Conservation (phyloP, 192 early-diverging fungal genomes). For the Coemansia sp. region DNA sequence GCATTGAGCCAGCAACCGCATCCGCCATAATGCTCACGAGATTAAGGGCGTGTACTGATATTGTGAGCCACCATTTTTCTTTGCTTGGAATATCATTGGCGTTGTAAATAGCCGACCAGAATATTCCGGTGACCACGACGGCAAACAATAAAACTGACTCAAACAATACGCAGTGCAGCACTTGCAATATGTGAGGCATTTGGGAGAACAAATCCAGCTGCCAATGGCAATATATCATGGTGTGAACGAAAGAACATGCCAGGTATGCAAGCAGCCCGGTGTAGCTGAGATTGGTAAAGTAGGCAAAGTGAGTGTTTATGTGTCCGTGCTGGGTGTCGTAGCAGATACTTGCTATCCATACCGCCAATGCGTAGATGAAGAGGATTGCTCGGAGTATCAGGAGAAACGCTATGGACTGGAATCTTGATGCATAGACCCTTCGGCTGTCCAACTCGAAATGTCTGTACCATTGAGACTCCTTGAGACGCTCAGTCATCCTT, state of each 20-base stretch:
- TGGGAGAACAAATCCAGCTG: constrained; percentile 8
- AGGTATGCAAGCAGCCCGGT: constrained; percentile 40
- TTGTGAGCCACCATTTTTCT: constrained; percentile 21
- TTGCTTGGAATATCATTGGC: constrained; percentile 5
- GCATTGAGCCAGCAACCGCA: constrained; percentile 22
- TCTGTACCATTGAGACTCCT: too few species aligned
- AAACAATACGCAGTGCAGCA: constrained; percentile 50
- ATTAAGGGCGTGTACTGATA: constrained; percentile 42
- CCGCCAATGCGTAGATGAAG: constrained; percentile 28
- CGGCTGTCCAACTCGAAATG: too few species aligned
- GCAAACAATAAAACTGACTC: constrained; percentile 35
- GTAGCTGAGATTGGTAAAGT: constrained; percentile 46
- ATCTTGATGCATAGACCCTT: too few species aligned
- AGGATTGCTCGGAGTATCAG: constrained; percentile 15
- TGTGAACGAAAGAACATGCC: constrained; percentile 21
- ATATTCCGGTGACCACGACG: constrained; percentile 27
- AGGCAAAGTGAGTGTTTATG: constrained; percentile 31
- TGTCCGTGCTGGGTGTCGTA: constrained; percentile 17
- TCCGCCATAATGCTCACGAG: constrained; percentile 22
- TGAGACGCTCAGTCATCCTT: too few species aligned
- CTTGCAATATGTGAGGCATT: constrained; percentile 31
- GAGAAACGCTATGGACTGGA: background rate
- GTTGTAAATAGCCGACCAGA: constrained; percentile 36
- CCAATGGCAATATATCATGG: constrained; percentile 9
- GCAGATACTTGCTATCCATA: constrained; percentile 29